Evolutionary conservation across 441 rosid species (phyloP).

Genomic region (Syzygium syzygioides): DNA sequence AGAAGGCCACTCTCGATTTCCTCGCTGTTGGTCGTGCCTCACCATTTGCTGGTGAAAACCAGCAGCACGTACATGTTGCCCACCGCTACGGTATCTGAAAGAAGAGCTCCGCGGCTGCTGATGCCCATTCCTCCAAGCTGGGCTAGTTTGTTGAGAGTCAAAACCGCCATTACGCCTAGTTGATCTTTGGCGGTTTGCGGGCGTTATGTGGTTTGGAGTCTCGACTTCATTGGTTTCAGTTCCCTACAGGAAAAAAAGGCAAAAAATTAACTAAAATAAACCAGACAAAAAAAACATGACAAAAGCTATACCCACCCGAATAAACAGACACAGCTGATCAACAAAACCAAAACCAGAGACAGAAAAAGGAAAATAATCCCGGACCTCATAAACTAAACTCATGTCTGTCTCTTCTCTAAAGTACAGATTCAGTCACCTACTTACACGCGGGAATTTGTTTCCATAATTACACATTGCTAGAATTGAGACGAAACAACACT

Average conservation of each 20-base stretch:
- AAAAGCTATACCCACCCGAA: background rate
- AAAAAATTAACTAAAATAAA: background rate
- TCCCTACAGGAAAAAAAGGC: background rate
- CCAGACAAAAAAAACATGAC: background rate
- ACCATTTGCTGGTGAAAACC: slow-evolving; percentile 2
- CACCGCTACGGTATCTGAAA: slow-evolving; percentile 1
- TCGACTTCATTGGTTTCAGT: background rate
- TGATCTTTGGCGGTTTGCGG: background rate
- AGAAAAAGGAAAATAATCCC: background rate
- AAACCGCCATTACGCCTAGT: background rate
- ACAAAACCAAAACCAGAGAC: background rate
- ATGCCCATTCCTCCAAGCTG: background rate
- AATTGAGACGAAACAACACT: background rate
- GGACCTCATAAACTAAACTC: background rate
- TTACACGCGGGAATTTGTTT: background rate
- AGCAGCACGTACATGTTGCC: background rate
- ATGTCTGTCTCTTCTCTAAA: background rate
- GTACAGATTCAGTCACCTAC: background rate
- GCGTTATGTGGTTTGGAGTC: background rate
- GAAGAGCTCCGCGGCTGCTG: slow-evolving; percentile 5
- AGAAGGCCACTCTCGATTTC: slow-evolving; percentile 2
- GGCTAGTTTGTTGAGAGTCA: background rate
- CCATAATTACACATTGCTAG: background rate
- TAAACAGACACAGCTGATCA: background rate
- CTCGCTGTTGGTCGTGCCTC: slow-evolving; percentile 6